Base-by-base conservation (phyloP, 1,284 basidiomycete genomes). In the Pyrrhoderma noxium region DNA sequence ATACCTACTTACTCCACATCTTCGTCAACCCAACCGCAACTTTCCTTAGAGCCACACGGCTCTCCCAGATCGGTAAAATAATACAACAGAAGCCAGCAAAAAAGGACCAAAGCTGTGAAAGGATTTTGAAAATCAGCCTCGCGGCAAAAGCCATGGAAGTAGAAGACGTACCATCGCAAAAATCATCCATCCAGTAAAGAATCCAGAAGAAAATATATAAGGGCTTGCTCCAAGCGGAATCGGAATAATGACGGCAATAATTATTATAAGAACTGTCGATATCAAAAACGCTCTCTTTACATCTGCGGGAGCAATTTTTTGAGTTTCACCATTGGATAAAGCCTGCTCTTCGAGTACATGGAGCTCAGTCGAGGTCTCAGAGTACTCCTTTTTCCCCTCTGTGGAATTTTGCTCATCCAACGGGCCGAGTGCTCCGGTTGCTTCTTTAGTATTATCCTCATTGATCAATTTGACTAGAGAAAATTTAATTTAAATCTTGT, bases 181-280 rank as follows among this genome's bases (percentile, higher is more conserved):
- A 1, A 70, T 69, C 34, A 73, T 66, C 76, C 76, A 79, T 58
- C 74, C 74, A n/a, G 63, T 68, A 59, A 71, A 77, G 60, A 77
- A 79, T 16, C 57, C 58, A 46, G 65, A 62, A 53, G 70, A 74
- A 57, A 76, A 77, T 3, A 78, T 62, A 55, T 77, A 79, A 51
- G 70, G 68, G 31, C 70, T 70, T 62, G 75, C 75, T 60, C 75
- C 76, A 70, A 77, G 71, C 3, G 76, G 75, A 4, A 78, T 57
- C 0, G 76, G 76, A 0, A 36, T 43, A 45, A 56, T 45, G 16
- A 55, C 38, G 13, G 37, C 69, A 18, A 75, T 59, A 52, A 75
- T 62, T 7, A 71, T 61, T 5, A 75, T 70, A 36, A 69, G 66
- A 3, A 60, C 43, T 4, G 72, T 69, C 18, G 74, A 76, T 45